Evolutionary conservation across 768 basidiomycete genomes (phyloP), one percentile per base, ranked within the genome.

Genomic region (Glaciozyma antarctica): DNA sequence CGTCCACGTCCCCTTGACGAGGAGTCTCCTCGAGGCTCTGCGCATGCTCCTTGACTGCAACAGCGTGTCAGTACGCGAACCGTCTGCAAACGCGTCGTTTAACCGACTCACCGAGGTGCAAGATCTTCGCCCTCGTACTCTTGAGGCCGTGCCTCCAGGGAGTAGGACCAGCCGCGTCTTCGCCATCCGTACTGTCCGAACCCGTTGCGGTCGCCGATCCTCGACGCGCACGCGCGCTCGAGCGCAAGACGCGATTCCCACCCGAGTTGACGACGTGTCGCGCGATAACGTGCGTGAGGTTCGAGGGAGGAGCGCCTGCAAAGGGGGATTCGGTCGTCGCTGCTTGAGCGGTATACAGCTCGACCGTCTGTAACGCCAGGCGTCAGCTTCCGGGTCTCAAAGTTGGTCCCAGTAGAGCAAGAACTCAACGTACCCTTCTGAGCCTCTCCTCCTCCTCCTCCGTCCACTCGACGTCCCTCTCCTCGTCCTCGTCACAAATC

Each of bases 251-350:
- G 17, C 55, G 41, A 9, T 24, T 62, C 41, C 34, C 44, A 5
- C 44, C 61, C 10, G 48, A 28, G 15, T 58, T 58, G 8, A 68
- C 48, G 58, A 68, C 55, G 19, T 61, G 48, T 2, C 67, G 61
- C 26, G 67, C 67, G 24, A 68, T 63, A 28, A 55, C 62, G 67
- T 68, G 64, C 24, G 61, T 68, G 48, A 68, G 64, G 32, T 65
- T 65, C 38, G 63, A 62, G 10, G 67, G 67, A 22, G 67, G 63
- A 15, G 64, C 57, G 28, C 63, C 67, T 41, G 28, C 62, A 1
- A 15, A 22, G 0, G 67, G 51, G 53, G 65, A 68, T 21, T 63
- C 63, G 28, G 63, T 65, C 28, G 44, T 45, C 1, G 52, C 32
- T 24, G 60, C 60, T 41, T 64, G 60, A 7, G 57, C 63, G 43